Base-by-base conservation (phyloP, 23 red algal genomes). In the Cyanidiococcus yangmingshanensis region DNA sequence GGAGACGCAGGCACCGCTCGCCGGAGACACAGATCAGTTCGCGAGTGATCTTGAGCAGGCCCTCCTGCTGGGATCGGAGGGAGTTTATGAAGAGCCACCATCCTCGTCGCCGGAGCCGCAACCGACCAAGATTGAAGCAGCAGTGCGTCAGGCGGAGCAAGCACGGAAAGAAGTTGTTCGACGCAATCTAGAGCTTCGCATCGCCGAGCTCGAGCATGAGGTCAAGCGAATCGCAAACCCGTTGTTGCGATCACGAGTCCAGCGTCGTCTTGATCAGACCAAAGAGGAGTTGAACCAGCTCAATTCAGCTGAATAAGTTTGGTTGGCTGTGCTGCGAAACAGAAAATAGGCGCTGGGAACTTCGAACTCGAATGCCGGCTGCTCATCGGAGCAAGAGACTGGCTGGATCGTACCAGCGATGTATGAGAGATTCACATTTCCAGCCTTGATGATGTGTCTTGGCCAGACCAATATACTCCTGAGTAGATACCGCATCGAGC, bases 141-240 rank as follows among this genome's bases (percentile, higher is more conserved):
- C 63, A 71, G 16, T 57, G 50, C 63, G 32, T 30, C 63, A 71
- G 32, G 63, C 63, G n/a, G 63, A 71, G 27, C 63, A 35, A 7
- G 63, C 63, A 3, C 63, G 63, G 7, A 71, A 32, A 7, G 63
- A 71, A 17, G 3, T 71, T 25, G 16, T 25, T 7, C n/a, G n/a
- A 2, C 63, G 63, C 63, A 35, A 71, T 25, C 27, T 71, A 35
- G 63, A 71, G 63, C 32, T 3, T 12, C 63, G 63, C 12, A 35
- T 71, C 27, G n/a, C n/a, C 12, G 63, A 71, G 7, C 32, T 32
- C 3, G 63, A 71, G 63, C 63, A 30, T 12, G n/a, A 71, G 63
- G 7, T 71, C n/a, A 25, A 30, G 15, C 63, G 63, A 7, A 35
- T 35, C 32, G 32, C 63, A 7, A 71, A 71, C 63, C 63, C 63